Evolutionary conservation across 768 basidiomycete genomes (phyloP).

Genomic region (Lentinula lateritia): DNA sequence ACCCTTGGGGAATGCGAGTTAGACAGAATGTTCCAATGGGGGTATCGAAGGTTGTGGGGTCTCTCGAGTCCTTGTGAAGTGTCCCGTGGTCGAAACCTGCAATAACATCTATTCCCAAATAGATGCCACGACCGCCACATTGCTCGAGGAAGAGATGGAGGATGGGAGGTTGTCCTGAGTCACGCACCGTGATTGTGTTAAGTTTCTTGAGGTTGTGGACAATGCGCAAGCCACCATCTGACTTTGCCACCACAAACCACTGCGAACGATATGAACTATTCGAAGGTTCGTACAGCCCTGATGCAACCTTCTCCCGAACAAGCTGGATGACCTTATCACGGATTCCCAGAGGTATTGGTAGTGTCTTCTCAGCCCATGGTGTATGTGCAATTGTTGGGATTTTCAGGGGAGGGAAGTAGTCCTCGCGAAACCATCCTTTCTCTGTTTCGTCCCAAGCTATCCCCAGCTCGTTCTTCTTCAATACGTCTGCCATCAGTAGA

Average conservation of each 20-base stretch:
- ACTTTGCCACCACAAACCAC: not conserved
- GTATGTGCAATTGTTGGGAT: conserved; percentile 16
- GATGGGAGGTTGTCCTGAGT: too few species aligned
- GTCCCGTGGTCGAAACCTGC: not conserved
- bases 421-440: conserved; percentile 15
- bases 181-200: too few species aligned
- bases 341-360: conserved; percentile 16
- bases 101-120: not conserved
- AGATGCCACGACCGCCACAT: not conserved
- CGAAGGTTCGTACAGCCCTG: conserved; percentile 34
- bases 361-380: conserved; percentile 13
- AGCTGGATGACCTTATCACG: conserved; percentile 25
- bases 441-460: conserved; percentile 26
- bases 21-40: too few species aligned
- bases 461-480: conserved; percentile 17
- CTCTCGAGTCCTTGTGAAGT: conserved; percentile 19
- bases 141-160: too few species aligned
- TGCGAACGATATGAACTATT: conserved; percentile 30
- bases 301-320: conserved; percentile 26
- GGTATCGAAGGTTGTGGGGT: too few species aligned
- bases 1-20: too few species aligned
- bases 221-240: not conserved
- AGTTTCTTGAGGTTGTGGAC: not conserved
- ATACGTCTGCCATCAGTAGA: conserved; percentile 16
- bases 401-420: conserved; percentile 15